Base-by-base conservation (phyloP, 768 basidiomycete genomes). In the Suillus placidus region DNA sequence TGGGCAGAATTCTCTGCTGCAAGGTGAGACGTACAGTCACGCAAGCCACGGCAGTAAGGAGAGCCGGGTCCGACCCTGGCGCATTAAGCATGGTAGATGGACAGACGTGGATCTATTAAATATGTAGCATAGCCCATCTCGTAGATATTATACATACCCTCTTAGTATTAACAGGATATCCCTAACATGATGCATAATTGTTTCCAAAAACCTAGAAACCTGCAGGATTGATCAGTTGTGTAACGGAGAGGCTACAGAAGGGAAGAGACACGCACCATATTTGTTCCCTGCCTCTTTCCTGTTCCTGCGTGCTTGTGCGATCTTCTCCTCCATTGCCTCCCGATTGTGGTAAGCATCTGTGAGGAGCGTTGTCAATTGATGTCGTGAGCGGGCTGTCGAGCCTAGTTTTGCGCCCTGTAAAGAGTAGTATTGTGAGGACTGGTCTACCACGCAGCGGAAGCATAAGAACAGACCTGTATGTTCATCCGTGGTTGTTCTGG, bases 251-350 rank as follows among this genome's bases (percentile, higher is more conserved):
- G 34, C 2, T 20, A 13, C 26, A 7, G 4, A 3, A 14, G 9
- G n/a, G 3, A 9, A 1, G 38, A 56, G 12, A 35, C n/a, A 79
- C 84, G 66, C 70, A 90, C 94, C 94, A 70, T 95, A 95, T 83
- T 95, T 95, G 78, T 93, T 94, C 12, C 94, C 94, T 0, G 94
- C 93, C 72, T 94, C 92, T 74, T 95, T 95, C 67, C 93, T 83
- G 71, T 95, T 95, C 67, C 91, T 82, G 67, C 88, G 83, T 2
- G 89, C 93, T 76, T 93, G 88, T 0, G 94, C 93, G 69, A 95
- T 93, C 78, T 79, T 87, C 66, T 94, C 93, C 74, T 95, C 94
- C 68, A 95, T 71, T 0, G 85, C 87, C 62, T 93, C 93, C 38
- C 93, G 87, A 71, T 95, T 95, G 73, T 87, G 77, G 72, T 93